phyloP scores from a whole-genome alignment of 306 rosid genomes.

The Gynostemma pentaphyllum region DNA sequence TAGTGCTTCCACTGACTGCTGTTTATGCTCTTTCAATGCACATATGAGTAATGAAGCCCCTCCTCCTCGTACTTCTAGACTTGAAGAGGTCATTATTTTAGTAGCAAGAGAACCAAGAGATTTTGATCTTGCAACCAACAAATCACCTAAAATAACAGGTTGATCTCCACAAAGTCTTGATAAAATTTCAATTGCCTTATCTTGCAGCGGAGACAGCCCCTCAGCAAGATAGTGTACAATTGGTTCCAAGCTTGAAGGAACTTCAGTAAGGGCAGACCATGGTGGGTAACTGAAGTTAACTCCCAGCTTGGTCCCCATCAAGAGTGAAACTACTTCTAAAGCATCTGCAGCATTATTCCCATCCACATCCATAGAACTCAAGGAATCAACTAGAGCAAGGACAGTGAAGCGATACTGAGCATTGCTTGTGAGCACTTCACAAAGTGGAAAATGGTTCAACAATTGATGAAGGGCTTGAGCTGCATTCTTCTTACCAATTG shows the following conservation, averaged over 20 bases:
- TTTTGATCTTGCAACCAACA: constrained; percentile 43
- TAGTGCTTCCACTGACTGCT: constrained; percentile 54
- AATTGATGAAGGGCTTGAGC: constrained; percentile 80
- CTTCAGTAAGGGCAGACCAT: constrained; percentile 59
- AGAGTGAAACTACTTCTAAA: constrained; percentile 69
- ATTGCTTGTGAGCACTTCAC: constrained; percentile 58
- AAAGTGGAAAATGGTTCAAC: constrained; percentile 67
- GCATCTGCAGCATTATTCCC: constrained; percentile 64
- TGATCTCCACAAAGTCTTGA: constrained; percentile 79
- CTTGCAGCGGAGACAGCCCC: constrained; percentile 71
- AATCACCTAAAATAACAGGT: constrained; percentile 49
- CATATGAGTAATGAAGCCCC: constrained; percentile 75
- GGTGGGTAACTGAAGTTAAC: constrained; percentile 38
- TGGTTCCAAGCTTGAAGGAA: constrained; percentile 59
- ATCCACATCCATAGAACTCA: constrained; percentile 47
- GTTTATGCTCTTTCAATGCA: constrained; percentile 63
- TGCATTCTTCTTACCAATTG: constrained; percentile 77
- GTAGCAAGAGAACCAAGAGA: constrained; percentile 62
- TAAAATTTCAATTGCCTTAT: constrained; percentile 76
- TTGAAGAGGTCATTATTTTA: constrained; percentile 64
- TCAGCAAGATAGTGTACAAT: constrained; percentile 69
- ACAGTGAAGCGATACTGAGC: constrained; percentile 57
- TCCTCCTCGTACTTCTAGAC: constrained; percentile 72
- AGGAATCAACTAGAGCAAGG: constrained; percentile 72
- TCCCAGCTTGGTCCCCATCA: constrained; percentile 63